A percentile compares a stretch with the other conserved stretches of the same genome.
Evolutionary conservation across 2,329 filamentous ascomycete genomes (phyloP).

Genomic region (Aspergillus ochraceus): DNA sequence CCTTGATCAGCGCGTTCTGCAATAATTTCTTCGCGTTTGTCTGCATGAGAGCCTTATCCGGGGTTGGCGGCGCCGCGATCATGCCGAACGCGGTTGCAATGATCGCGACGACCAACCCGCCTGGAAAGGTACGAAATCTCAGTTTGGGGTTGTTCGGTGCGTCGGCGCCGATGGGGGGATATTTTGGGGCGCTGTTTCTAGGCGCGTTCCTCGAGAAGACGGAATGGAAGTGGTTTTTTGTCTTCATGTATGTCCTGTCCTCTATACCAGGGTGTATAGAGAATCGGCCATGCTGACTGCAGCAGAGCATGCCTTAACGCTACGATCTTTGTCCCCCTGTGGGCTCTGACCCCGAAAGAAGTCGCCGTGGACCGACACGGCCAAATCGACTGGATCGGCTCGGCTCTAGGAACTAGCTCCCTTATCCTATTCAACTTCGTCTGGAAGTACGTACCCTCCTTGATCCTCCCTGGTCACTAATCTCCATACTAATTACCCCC

Average conservation of each 20-base stretch:
- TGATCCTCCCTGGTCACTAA: not conserved
- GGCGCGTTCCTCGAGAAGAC: constrained; percentile 39
- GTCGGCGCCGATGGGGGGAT: constrained; percentile 48
- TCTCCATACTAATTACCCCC: not conserved
- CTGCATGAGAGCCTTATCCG: constrained; percentile 48
- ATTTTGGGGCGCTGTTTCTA: constrained; percentile 44
- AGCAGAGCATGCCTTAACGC: constrained; percentile 24
- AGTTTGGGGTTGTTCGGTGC: constrained; percentile 50
- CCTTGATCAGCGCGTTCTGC: constrained; percentile 52
- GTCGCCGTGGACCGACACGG: constrained; percentile 37
- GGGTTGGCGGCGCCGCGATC: constrained; percentile 54
- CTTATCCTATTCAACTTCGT: constrained; percentile 53
- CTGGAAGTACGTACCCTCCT: constrained; percentile 47
- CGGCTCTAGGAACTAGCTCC: constrained; percentile 38
- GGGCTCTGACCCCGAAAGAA: constrained; percentile 29
- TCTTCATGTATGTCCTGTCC: constrained; percentile 34
- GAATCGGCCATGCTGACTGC: not conserved
- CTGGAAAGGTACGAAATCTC: constrained; percentile 48
- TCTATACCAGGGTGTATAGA: not conserved
- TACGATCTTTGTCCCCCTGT: constrained; percentile 24
- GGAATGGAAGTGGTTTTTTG: constrained; percentile 46
- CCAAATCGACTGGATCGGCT: constrained; percentile 44
- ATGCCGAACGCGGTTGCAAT: constrained; percentile 56
- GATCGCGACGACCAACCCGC: constrained; percentile 49
- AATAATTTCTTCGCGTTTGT: constrained; percentile 45